Evolutionary conservation across 345 rosid species (phyloP), one percentile per base, ranked within the genome.

Genomic region (Citrus cavaleriei): DNA sequence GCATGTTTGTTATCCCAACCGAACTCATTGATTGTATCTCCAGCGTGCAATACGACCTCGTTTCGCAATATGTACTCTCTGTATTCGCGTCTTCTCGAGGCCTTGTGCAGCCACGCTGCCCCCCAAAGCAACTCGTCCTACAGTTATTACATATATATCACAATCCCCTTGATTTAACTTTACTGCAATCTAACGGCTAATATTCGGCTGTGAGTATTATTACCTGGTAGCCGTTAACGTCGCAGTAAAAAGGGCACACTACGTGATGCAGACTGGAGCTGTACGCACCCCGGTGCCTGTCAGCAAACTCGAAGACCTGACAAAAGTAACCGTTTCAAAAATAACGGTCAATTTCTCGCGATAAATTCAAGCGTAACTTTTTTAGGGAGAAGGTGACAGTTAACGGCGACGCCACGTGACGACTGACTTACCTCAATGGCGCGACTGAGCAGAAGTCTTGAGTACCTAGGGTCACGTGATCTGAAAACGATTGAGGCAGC

Each of bases 1-100:
- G 99, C 91, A 77, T 93, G 94, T 87, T 96, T 96, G 81, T 94
- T 95, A 63, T 96, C 98, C 99, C 98, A 96, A 62, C 99, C 97
- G 68, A 96, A 96, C 84, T 93, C 96, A 84, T 88, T 92, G 69
- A 93, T 93, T 68, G 97, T 91, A 60, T 96, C 95, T 12, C 94
- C 94, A 28, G 99, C 98, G 76, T 89, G 93, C 81, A 94, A 84
- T 27, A 89, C 80, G 35, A 91, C 88, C 83, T 95, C 99, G 85
- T 96, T 96, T 83, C 88, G 86, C 72, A 92, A 86, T 60, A 96
- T 94, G 82, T 92, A 96, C 78, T 89, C 90, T 84, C 97, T 86
- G 79, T 93, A 93, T 37, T 78, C 75, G 78, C 90, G 86, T 81
- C 84, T 85, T 83, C 90, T 84, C 9, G 99, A 94, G 38, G 99